Evolutionary conservation across 2,329 filamentous ascomycete species (phyloP).

Genomic region (Cercospora berteroae): DNA sequence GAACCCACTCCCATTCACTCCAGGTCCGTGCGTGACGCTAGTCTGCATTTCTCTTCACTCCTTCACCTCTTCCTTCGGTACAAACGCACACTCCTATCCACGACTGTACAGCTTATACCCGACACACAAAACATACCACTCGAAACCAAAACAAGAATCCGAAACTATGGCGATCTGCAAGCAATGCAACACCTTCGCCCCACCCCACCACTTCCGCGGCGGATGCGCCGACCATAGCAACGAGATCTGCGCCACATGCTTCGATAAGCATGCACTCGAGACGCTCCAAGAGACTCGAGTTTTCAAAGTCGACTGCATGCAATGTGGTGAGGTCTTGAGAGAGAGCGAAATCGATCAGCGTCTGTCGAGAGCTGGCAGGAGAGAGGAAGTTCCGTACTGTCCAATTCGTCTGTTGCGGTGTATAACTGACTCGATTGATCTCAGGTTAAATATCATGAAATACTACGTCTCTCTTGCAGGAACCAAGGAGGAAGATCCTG

Average conservation of each 20-base stretch:
- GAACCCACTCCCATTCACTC: neutral
- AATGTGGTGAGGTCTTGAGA: neutral
- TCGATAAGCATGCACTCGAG: neutral
- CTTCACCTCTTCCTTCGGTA: neutral
- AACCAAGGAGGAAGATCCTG: neutral
- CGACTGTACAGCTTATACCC: neutral
- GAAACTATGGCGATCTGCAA: neutral
- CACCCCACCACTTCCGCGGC: neutral
- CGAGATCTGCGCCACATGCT: neutral
- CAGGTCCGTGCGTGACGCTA: neutral
- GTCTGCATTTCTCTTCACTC: neutral
- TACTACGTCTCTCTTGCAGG: neutral
- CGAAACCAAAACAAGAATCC: neutral
- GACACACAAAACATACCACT: neutral
- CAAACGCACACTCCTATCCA: neutral
- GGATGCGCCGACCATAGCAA: neutral
- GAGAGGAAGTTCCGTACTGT: neutral
- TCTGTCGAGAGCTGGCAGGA: neutral
- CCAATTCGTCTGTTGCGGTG: neutral
- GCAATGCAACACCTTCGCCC: neutral
- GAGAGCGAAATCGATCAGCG: neutral
- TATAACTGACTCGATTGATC: rapidly evolving
- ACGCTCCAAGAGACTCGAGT: neutral
- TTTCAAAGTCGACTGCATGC: neutral
- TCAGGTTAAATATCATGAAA: neutral